A percentile compares a stretch with the other conserved stretches of the same genome.
Evolutionary conservation across 2,329 filamentous ascomycete species (phyloP).

Genomic region (Hypomyces perniciosus): DNA sequence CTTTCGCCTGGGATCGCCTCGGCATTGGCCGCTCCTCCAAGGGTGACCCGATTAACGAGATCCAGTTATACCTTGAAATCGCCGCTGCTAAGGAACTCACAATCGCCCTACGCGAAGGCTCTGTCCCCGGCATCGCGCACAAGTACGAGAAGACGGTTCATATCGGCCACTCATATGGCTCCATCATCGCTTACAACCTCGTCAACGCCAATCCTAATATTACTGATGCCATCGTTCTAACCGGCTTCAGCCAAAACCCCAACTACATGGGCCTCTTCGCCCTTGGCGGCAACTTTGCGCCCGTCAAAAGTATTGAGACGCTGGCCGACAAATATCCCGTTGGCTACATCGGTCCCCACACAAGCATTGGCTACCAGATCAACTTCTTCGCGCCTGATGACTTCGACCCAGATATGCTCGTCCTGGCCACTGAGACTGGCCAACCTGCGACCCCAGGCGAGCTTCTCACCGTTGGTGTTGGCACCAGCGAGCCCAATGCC

Average conservation of each 20-base stretch:
- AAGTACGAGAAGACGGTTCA: slow-evolving; percentile 45
- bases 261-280: slow-evolving; percentile 39
- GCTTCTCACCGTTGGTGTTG: slow-evolving; percentile 47
- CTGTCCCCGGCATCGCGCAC: slow-evolving; percentile 35
- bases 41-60: slow-evolving; percentile 53
- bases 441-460: slow-evolving; percentile 55
- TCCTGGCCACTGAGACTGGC: slow-evolving; percentile 39
- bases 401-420: slow-evolving; percentile 50
- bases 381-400: slow-evolving; percentile 46
- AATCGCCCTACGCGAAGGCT: slow-evolving; percentile 38
- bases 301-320: slow-evolving; percentile 29
- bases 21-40: slow-evolving; percentile 54
- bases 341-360: slow-evolving; percentile 48
- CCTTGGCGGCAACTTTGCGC: slow-evolving; percentile 41
- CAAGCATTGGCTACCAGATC: slow-evolving; percentile 43
- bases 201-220: slow-evolving; percentile 45
- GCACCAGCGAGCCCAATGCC: slow-evolving; percentile 25
- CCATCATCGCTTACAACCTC: slow-evolving; percentile 50
- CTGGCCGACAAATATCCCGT: slow-evolving; percentile 31
- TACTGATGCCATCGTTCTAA: slow-evolving; percentile 54
- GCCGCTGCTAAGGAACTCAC: slow-evolving; percentile 52
- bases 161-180: slow-evolving; percentile 60
- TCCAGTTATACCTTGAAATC: slow-evolving; percentile 54
- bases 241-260: slow-evolving; percentile 49
- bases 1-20: slow-evolving; percentile 56